Evolutionary conservation across 176 grass and related monocot genomes (phyloP).

Genomic region (Saccharum officinarum): DNA sequence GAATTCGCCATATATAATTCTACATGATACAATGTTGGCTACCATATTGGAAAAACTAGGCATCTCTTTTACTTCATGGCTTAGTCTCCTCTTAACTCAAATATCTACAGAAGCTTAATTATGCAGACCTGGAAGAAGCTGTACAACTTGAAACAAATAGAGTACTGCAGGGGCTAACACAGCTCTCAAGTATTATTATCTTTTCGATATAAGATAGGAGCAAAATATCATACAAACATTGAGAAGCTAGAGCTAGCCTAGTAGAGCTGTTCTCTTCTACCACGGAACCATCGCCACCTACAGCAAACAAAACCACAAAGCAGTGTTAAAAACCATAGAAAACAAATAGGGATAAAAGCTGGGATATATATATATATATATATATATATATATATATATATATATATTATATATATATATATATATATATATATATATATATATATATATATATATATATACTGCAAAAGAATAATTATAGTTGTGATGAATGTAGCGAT

Average conservation of each 20-base stretch:
- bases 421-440: too few relatives aligned
- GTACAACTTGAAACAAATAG: constrained; percentile 21
- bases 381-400: neutral
- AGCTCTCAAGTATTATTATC: constrained; percentile 18
- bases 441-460: neutral
- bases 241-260: constrained; percentile 36
- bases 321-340: neutral
- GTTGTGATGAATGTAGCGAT: neutral
- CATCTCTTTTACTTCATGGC: constrained; percentile 4
- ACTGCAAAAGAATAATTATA: constrained; percentile 13
- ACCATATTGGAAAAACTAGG: constrained; percentile 32
- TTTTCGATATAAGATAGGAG: constrained; percentile 3
- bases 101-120: constrained; percentile 41
- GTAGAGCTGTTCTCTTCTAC: constrained; percentile 74
- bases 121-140: constrained; percentile 22
- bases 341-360: constrained; percentile 3
- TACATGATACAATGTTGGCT: constrained; percentile 14
- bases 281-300: constrained; percentile 73
- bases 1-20: constrained; percentile 12
- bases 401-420: neutral
- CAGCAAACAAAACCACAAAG: constrained; percentile 34
- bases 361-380: neutral
- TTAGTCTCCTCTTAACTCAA: constrained; percentile 28
- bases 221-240: constrained; percentile 42
- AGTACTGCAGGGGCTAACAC: constrained; percentile 18